phyloP scores from a whole-genome alignment of 2,329 filamentous ascomycete species.

The Alternaria viburni region DNA sequence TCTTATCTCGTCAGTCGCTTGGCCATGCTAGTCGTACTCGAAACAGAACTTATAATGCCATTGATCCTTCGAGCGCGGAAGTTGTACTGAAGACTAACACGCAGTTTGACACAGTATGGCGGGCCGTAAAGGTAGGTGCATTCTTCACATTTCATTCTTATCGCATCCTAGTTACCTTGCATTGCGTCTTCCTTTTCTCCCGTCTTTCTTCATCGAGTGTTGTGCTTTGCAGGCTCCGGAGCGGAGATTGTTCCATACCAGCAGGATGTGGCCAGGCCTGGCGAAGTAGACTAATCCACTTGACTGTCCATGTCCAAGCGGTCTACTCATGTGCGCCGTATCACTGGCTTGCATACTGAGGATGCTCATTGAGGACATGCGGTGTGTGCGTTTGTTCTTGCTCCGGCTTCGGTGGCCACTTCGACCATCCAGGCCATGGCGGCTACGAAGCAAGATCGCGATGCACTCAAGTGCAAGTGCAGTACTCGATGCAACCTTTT shows the following conservation, averaged over 20 bases:
- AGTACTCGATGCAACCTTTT: background rate
- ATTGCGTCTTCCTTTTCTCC: background rate
- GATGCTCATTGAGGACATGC: background rate
- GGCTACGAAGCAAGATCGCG: background rate
- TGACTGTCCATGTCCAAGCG: background rate
- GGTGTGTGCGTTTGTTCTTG: background rate
- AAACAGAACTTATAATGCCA: too few species aligned
- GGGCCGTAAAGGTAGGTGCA: too few species aligned
- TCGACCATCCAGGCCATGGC: background rate
- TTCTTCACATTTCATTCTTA: background rate
- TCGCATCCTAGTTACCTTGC: background rate
- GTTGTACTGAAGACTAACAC: too few species aligned
- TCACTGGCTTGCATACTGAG: background rate
- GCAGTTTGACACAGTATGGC: too few species aligned
- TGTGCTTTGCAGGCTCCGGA: background rate
- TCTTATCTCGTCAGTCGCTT: too few species aligned
- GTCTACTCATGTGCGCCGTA: rapidly evolving
- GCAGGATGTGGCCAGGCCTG: background rate
- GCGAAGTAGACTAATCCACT: background rate
- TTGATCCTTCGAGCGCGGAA: too few species aligned
- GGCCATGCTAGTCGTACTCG: too few species aligned
- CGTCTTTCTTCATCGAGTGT: background rate
- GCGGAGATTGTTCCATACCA: background rate
- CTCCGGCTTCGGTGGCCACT: background rate
- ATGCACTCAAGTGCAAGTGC: background rate